A percentile compares a stretch with the other conserved stretches of the same genome.
phyloP scores from a whole-genome alignment of 73 alveolate species.

The Paramecium octaurelia region DNA sequence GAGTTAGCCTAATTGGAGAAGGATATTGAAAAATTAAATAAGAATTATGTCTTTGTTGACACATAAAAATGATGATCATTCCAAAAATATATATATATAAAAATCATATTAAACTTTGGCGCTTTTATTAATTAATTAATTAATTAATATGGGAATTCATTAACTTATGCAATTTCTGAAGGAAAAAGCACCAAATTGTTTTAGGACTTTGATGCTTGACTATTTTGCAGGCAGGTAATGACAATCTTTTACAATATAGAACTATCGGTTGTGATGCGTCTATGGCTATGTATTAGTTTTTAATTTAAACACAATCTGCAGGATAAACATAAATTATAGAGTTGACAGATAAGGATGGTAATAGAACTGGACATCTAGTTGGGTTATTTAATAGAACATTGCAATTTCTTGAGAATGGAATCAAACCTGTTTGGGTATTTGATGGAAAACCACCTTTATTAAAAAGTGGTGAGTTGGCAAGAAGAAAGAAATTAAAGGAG shows the following conservation, averaged over 20 bases:
- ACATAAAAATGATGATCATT: conserved; percentile 62
- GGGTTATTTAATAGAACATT: conserved; percentile 94
- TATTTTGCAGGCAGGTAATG: conserved; percentile 78
- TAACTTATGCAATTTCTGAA: conserved; percentile 89
- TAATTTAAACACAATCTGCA: conserved; percentile 87
- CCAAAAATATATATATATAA: not conserved
- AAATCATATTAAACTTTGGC: not conserved
- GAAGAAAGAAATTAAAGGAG: conserved; percentile 79
- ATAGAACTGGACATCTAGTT: conserved; percentile 95
- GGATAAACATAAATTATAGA: conserved; percentile 80
- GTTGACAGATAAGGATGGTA: conserved; percentile 94
- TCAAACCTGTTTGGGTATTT: conserved; percentile 97
- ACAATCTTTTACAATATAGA: conserved; percentile 74
- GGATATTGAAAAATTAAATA: conserved; percentile 88
- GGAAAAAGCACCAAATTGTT: conserved; percentile 90
- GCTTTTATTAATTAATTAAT: not conserved
- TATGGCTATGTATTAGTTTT: conserved; percentile 95
- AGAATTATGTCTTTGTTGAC: conserved; percentile 92
- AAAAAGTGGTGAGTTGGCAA: conserved; percentile 76
- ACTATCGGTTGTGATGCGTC: conserved; percentile 93
- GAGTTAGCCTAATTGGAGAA: conserved; percentile 90
- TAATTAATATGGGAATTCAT: conserved; percentile 91
- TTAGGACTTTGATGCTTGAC: conserved; percentile 5
- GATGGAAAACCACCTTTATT: conserved; percentile 98
- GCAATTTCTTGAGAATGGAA: conserved; percentile 89